Evolutionary conservation across 345 rosid genomes (phyloP).

Genomic region (Eucalyptus sp.): DNA sequence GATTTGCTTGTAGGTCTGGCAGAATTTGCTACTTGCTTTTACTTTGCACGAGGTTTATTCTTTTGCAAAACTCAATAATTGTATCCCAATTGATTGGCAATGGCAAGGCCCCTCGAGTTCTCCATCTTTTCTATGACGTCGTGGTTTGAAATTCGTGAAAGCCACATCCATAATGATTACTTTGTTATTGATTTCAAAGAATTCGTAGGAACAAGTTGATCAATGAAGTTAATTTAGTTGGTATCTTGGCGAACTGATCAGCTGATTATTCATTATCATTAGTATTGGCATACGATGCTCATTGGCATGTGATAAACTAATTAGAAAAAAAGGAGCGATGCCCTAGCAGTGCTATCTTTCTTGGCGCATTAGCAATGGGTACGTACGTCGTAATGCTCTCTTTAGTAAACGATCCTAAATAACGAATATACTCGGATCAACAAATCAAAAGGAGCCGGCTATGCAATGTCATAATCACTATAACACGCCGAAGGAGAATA

Average conservation of each 20-base stretch:
- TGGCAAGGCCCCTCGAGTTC: neutral
- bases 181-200: neutral
- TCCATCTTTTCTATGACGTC: neutral
- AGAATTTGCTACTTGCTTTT: neutral
- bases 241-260: neutral
- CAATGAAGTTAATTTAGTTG: neutral
- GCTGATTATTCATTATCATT: neutral
- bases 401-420: neutral
- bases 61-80: neutral
- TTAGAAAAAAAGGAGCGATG: neutral
- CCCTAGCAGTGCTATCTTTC: neutral
- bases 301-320: neutral
- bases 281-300: neutral
- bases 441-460: neutral
- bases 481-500: neutral
- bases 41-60: neutral
- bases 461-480: neutral
- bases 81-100: neutral
- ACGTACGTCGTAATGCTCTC: neutral
- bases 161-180: neutral
- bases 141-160: neutral
- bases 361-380: neutral
- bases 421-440: neutral
- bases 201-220: neutral
- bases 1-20: constrained; percentile 1